These are phyloP conservation scores for Aureobasidium uvarum DNA, from an alignment of 2,329 filamentous ascomycete genomes.

Conservation along the genomic window DNA sequence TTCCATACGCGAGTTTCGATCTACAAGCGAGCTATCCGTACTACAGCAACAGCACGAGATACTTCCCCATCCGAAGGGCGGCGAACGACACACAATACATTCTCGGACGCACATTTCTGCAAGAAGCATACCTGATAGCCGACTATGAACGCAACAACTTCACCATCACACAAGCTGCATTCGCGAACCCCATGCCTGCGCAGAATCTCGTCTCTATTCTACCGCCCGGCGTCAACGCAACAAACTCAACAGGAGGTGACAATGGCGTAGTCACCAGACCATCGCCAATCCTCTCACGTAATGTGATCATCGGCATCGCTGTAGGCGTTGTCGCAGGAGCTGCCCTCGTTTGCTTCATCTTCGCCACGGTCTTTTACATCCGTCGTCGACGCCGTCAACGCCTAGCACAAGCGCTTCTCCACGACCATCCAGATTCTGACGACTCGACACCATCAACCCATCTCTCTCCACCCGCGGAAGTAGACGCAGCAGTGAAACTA, in stretches of 20 bases:
- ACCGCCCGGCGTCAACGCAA: conserved; percentile 37
- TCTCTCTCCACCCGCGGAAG: not conserved
- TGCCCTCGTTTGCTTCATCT: conserved; percentile 32
- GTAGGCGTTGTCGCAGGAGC: conserved; percentile 35
- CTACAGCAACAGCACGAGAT: conserved; percentile 60
- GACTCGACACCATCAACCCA: not conserved
- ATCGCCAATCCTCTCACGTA: conserved; percentile 32
- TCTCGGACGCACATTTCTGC: conserved; percentile 66
- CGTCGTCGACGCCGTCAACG: not conserved
- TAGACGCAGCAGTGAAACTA: not conserved
- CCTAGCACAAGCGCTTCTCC: not conserved
- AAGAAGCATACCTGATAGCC: conserved; percentile 59
- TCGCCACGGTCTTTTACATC: conserved; percentile 16
- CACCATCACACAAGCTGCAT: conserved; percentile 44
- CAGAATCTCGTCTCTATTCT: conserved; percentile 37
- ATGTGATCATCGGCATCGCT: conserved; percentile 39
- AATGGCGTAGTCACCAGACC: conserved; percentile 26
- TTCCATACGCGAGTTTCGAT: conserved; percentile 53
- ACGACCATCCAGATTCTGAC: not conserved
- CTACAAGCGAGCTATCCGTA: conserved; percentile 49
- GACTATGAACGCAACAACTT: conserved; percentile 52
- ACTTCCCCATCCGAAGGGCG: conserved; percentile 65
- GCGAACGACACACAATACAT: conserved; percentile 56
- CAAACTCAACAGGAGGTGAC: conserved; percentile 20
- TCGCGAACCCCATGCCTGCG: conserved; percentile 40